Percentiles rank a stretch among this genome's conserved stretches.
phyloP scores from a whole-genome alignment of 2,329 filamentous ascomycete genomes.

The Berkeleyomyces rouxiae region DNA sequence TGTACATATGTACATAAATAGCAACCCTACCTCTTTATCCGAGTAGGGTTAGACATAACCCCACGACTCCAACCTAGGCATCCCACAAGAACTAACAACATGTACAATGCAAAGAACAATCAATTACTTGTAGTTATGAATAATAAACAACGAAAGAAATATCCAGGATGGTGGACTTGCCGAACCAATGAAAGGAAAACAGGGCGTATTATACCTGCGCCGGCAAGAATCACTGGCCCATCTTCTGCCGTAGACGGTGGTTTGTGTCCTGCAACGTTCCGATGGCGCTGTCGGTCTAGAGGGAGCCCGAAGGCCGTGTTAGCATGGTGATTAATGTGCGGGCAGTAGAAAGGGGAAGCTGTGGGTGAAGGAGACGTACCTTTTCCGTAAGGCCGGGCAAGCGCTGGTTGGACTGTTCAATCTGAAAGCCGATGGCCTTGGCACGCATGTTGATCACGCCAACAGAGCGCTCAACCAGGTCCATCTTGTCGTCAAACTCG shows the following conservation, averaged over 20 bases:
- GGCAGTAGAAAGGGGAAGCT: neutral
- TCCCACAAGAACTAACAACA: neutral
- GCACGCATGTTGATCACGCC: constrained; percentile 60
- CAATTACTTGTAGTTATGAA: constrained; percentile 7
- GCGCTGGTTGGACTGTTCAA: constrained; percentile 46
- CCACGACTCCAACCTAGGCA: neutral
- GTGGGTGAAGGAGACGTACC: constrained; percentile 29
- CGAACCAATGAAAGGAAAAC: neutral
- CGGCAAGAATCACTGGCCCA: constrained; percentile 7
- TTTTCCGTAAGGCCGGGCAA: constrained; percentile 48
- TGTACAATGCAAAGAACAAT: neutral
- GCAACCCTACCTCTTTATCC: neutral
- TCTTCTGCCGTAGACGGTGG: constrained; percentile 13
- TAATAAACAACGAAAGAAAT: constrained; percentile 2
- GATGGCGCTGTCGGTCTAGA: constrained; percentile 56
- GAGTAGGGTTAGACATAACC: neutral
- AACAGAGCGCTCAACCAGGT: constrained; percentile 54
- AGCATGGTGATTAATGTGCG: neutral
- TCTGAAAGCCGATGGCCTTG: constrained; percentile 60
- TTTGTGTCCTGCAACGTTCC: constrained; percentile 11
- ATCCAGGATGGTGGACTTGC: neutral
- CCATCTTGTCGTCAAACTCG: constrained; percentile 40
- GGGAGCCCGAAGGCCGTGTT: constrained; percentile 14
- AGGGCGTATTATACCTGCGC: neutral
- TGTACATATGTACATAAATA: neutral